Base-by-base conservation (phyloP, 768 basidiomycete species). In the Clitopilus hobsonii region DNA sequence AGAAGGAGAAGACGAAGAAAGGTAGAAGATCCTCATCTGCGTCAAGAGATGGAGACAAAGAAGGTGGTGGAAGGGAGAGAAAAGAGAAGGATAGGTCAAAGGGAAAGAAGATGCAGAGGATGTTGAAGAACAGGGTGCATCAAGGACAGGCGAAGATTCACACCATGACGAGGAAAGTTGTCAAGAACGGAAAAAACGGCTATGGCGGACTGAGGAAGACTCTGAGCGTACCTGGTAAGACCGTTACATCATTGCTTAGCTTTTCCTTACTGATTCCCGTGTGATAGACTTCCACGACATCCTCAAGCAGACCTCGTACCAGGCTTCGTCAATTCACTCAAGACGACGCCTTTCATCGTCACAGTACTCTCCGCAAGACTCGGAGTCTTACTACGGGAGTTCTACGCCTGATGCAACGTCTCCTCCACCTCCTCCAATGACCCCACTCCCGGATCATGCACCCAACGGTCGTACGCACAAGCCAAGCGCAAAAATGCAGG, bases 311-410 rank as follows among this genome's bases (percentile, higher is more conserved):
- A 75, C 80, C 54, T 65, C 81, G 55, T 74, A 91, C 73, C 76
- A 91, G 80, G 77, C 92, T 65, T 64, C 92, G 1, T 94, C 91
- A 1, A 94, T 94, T 51, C 92, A 94, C 65, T 90, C 91, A 1
- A 83, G 92, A 30, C 74, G 83, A 53, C 77, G 83, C 1, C 64
- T 85, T 22, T 77, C 78, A 49, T 81, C 81, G 1, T 65, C 29
- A 73, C 77, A 5, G n/a, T 45, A 45, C 22, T 45, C 41, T 3
- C 41, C 41, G n/a, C 41, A 45, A 45, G 41, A 45, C n/a, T 6
- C 41, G 3, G 41, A 45, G n/a, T 45, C 41, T 10, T 77, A 71
- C 18, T 78, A 69, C 22, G 1, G 63, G 71, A 23, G 72, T 41
- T 65, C 67, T 20, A 67, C 70, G 16, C 73, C 73, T 13, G 71